Evolutionary conservation across 176 grass and related monocot species (phyloP).

Genomic region (Phragmites australis): DNA sequence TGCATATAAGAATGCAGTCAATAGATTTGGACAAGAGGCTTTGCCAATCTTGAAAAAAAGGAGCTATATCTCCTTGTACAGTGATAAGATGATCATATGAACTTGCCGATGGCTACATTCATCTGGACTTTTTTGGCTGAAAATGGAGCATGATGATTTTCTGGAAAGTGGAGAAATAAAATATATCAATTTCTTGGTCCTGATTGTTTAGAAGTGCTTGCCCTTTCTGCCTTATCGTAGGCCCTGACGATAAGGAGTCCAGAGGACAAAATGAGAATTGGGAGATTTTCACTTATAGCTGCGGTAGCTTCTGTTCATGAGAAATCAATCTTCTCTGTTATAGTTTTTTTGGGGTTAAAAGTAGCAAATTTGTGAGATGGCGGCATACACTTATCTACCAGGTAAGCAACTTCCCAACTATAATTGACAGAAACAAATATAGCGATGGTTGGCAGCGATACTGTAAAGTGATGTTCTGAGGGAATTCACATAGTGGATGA

Average conservation of each 20-base stretch:
- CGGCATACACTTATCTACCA: not conserved
- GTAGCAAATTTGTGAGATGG: constrained; percentile 15
- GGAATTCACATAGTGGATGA: not conserved
- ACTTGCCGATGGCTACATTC: not conserved
- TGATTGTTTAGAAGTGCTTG: not conserved
- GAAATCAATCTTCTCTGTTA: not conserved
- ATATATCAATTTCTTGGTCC: constrained; percentile 4
- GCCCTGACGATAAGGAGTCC: not conserved
- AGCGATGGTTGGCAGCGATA: constrained; percentile 14
- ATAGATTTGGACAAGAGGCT: not conserved
- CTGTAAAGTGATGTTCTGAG: constrained; percentile 1
- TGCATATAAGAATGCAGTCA: not conserved
- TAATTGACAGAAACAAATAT: not conserved
- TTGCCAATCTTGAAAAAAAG: not conserved
- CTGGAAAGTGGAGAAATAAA: not conserved
- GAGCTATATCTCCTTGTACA: not conserved
- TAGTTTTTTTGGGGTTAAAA: not conserved
- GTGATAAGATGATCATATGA: not conserved
- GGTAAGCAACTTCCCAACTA: not conserved
- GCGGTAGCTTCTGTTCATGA: constrained; percentile 6
- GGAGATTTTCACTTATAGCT: not conserved
- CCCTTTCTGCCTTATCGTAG: not conserved
- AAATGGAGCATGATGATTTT: not conserved
- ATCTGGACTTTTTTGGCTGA: not conserved
- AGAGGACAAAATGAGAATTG: constrained; percentile 8